Base-by-base conservation (phyloP, 495 filamentous ascomycete species). In the Neurospora tetraspora region DNA sequence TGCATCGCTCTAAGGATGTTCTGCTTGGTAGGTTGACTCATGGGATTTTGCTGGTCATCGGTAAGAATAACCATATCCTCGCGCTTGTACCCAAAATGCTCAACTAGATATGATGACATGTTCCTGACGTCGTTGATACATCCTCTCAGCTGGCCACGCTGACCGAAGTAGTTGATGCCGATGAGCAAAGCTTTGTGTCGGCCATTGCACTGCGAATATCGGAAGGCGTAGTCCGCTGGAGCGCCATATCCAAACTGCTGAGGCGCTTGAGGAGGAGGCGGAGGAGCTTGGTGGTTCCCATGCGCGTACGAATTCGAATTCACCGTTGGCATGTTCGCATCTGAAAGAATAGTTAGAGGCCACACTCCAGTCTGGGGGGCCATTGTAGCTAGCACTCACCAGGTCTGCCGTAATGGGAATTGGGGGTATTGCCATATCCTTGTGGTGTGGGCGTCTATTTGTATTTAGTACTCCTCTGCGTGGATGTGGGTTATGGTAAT, bases 61-160 rank as follows among this genome's bases (percentile, higher is more conserved):
- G 96, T 98, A 79, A 99, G 86, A 73, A 97, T 91, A 18, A 99
- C 96, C 96, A 99, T 99, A 81, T 98, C 95, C 79, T 98, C 96
- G 61, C 96, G 88, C 78, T 93, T 92, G 81, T 98, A 99, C 39
- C 92, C 91, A 78, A 96, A 99, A 76, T 93, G 90, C 77, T 94
- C 89, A 78, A 95, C 93, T 69, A 99, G 86, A 77, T 97, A 99
- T 70, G 86, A 85, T 34, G 93, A 96, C 96, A 99, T 96, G 80
- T 98, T 98, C 83, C 94, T 92, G 47, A 97, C 96, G 80, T 99
- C 96, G 80, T 98, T 98, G 85, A 98, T 98, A 80, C 96, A 99
- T 70, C 96, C 96, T 69, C 94, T 83, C 59, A 99, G 85, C 84
- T 98, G 93, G 71, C 94, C 95, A 71, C 91, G 89, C 80, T 98